Conservation (phyloP, 768 basidiomycete genomes). For the Lactarius deliciosus region DNA sequence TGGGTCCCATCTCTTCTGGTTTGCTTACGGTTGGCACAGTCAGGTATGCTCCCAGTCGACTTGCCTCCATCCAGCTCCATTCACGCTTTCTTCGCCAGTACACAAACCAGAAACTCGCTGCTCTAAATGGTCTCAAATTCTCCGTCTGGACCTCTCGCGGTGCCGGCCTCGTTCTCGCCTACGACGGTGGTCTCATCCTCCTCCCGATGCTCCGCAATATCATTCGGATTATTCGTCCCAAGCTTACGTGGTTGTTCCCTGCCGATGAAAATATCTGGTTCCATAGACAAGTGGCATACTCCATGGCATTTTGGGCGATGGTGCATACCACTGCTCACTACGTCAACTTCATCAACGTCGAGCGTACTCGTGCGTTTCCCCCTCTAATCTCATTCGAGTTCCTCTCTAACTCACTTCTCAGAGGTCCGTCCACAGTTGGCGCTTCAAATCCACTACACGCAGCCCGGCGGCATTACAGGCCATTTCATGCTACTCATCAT, state of each 20-base stretch:
- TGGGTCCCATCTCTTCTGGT: slow-evolving; percentile 68
- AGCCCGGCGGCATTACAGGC: slow-evolving; percentile 90
- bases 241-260: slow-evolving; percentile 79
- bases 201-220: slow-evolving; percentile 89
- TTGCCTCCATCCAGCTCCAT: not conserved
- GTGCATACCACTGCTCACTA: slow-evolving; percentile 94
- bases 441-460: slow-evolving; percentile 82
- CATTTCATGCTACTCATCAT: slow-evolving; percentile 95
- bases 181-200: slow-evolving; percentile 82
- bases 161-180: slow-evolving; percentile 87
- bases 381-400: not conserved
- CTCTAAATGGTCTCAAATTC: slow-evolving; percentile 74
- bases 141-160: slow-evolving; percentile 92
- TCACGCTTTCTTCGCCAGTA: slow-evolving; percentile 40
- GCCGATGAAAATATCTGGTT: slow-evolving; percentile 97
- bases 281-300: slow-evolving; percentile 93
- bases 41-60: slow-evolving; percentile 50
- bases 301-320: slow-evolving; percentile 90
- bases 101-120: slow-evolving; percentile 61
- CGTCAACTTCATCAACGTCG: slow-evolving; percentile 91
- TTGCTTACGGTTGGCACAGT: slow-evolving; percentile 86
- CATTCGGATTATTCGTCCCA: slow-evolving; percentile 80
- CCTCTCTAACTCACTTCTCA: slow-evolving; percentile 34
- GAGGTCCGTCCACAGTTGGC: slow-evolving; percentile 81
- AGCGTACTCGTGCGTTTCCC: slow-evolving; percentile 67